phyloP scores from a whole-genome alignment of 1,284 basidiomycete species.

The Trametes sp. region DNA sequence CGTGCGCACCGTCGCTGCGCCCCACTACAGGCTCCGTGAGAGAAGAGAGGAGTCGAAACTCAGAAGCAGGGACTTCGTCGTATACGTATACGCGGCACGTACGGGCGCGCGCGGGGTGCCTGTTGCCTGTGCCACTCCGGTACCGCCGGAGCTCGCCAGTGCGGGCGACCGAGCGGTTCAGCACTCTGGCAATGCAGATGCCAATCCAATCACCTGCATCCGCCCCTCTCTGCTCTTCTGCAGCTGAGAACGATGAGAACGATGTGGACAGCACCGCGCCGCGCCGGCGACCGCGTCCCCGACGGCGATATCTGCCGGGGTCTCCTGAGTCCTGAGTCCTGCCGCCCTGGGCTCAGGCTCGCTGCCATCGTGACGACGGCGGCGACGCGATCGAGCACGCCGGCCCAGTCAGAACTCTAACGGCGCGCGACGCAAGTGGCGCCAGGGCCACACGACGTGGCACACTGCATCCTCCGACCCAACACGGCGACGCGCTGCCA shows the following conservation, averaged over 20 bases:
- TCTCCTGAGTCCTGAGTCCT: no score
- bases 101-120: background rate
- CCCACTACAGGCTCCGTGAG: background rate
- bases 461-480: background rate
- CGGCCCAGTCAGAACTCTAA: background rate
- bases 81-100: background rate
- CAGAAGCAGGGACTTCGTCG: background rate
- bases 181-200: no score
- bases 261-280: no score
- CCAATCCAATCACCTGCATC: no score
- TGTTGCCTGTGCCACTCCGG: conserved; percentile 20
- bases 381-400: no score
- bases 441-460: background rate
- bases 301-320: no score
- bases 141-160: conserved; percentile 11
- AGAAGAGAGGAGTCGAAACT: background rate
- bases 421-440: conserved; percentile 21
- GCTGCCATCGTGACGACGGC: background rate
- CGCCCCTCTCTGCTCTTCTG: no score
- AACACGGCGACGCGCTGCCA: background rate
- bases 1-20: background rate
- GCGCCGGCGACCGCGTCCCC: no score
- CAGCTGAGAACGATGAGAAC: no score
- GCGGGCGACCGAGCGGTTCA: no score
- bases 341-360: no score